Percentiles rank a stretch among this genome's conserved stretches.
phyloP scores from a whole-genome alignment of 352 stramenopile species.

The Phytophthora kernoviae region DNA sequence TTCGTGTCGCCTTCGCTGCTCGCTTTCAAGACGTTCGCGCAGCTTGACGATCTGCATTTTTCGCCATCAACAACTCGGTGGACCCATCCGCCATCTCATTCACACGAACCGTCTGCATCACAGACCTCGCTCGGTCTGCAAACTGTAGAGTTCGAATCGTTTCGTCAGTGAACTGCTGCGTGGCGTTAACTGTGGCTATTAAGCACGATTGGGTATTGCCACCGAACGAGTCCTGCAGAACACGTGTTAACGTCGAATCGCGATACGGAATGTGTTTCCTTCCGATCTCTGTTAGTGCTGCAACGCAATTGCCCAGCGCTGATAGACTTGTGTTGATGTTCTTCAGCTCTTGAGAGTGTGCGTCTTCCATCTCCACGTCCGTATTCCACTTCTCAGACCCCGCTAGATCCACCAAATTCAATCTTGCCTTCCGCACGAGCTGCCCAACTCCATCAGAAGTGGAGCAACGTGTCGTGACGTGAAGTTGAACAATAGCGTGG shows the following conservation, averaged over 20 bases:
- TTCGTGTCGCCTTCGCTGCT: slow-evolving; percentile 54
- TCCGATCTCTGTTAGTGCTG: slow-evolving; percentile 72
- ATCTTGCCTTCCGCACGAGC: slow-evolving; percentile 46
- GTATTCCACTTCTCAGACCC: slow-evolving; percentile 89
- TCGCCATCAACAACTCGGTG: slow-evolving; percentile 62
- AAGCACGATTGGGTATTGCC: slow-evolving; percentile 76
- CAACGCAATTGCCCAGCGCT: slow-evolving; percentile 92
- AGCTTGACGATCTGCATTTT: slow-evolving; percentile 66
- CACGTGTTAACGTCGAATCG: slow-evolving; percentile 87
- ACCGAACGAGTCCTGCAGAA: slow-evolving; percentile 87
- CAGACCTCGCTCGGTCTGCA: slow-evolving; percentile 67
- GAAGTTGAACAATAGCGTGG: slow-evolving; percentile 92
- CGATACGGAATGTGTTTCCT: slow-evolving; percentile 92
- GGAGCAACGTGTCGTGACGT: slow-evolving; percentile 54
- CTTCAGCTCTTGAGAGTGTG: slow-evolving; percentile 81
- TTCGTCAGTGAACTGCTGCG: slow-evolving; percentile 52
- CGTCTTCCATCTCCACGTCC: slow-evolving; percentile 69
- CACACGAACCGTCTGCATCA: slow-evolving; percentile 77
- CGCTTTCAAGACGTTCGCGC: slow-evolving; percentile 48
- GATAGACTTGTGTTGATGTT: slow-evolving; percentile 93
- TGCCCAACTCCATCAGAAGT: slow-evolving; percentile 38
- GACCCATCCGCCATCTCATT: slow-evolving; percentile 60
- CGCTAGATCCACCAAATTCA: slow-evolving; percentile 84
- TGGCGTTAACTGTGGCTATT: slow-evolving; percentile 72
- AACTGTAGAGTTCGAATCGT: slow-evolving; percentile 83